A percentile compares a stretch with the other conserved stretches of the same genome.
phyloP scores from a whole-genome alignment of 139 green algal species.

The Chlorella sp. region DNA sequence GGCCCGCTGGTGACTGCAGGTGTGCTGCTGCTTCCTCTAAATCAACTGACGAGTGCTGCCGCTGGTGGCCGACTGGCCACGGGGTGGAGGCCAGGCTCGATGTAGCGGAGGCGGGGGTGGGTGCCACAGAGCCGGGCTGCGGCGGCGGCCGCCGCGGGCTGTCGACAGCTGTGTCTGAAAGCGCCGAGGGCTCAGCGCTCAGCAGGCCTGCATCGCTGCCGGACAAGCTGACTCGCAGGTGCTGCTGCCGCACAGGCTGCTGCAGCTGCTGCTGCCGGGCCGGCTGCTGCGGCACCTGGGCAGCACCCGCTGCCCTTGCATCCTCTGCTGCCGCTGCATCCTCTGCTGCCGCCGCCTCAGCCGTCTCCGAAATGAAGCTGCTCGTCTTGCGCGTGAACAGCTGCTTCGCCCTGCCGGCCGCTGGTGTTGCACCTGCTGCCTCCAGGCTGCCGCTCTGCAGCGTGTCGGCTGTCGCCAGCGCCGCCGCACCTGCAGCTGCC shows the following conservation, averaged over 20 bases:
- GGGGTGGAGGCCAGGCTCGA: slow-evolving; percentile 4
- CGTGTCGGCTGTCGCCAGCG: background rate
- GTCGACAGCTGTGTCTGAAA: no score
- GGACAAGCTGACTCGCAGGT: background rate
- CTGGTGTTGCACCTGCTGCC: background rate
- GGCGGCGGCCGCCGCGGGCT: no score
- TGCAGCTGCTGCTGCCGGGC: background rate
- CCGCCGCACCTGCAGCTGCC: background rate
- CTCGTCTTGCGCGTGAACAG: background rate
- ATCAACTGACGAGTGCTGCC: background rate
- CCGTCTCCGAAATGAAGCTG: background rate
- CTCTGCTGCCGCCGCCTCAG: background rate
- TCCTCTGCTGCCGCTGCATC: background rate
- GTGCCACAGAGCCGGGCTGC: no score
- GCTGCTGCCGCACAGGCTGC: background rate
- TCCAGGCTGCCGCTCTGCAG: background rate
- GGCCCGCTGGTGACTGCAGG: background rate
- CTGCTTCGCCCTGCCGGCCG: background rate
- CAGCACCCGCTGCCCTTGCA: background rate
- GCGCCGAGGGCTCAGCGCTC: no score
- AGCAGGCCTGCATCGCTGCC: no score
- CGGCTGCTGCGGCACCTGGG: background rate
- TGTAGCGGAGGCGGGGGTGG: no score
- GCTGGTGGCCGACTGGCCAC: background rate
- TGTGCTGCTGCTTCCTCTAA: background rate